phyloP scores from a whole-genome alignment of 2,329 filamentous ascomycete species.

The Aspergillus ruber region DNA sequence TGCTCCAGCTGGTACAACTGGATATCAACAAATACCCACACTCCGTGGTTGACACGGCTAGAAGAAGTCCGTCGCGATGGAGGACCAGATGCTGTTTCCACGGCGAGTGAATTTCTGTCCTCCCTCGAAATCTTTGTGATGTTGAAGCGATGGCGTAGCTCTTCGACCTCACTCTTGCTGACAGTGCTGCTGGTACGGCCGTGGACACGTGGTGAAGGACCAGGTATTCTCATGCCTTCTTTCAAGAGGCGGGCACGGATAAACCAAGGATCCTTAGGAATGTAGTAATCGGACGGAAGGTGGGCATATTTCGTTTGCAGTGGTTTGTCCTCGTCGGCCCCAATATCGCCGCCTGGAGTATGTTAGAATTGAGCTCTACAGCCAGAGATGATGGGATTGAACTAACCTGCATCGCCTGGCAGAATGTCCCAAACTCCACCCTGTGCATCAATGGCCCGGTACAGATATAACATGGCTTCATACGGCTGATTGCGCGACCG shows the following conservation, averaged over 20 bases:
- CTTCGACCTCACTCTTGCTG: constrained; percentile 37
- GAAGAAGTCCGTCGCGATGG: constrained; percentile 28
- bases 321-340: constrained; percentile 29
- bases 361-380: background rate
- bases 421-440: constrained; percentile 77
- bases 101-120: constrained; percentile 24
- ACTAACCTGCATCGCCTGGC: constrained; percentile 34
- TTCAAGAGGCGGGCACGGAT: constrained; percentile 86
- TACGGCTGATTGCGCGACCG: constrained; percentile 88
- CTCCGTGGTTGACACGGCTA: constrained; percentile 54
- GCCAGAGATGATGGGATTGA: background rate
- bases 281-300: constrained; percentile 58
- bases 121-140: constrained; percentile 28
- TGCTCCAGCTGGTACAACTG: constrained; percentile 92
- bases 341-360: constrained; percentile 16
- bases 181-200: constrained; percentile 27
- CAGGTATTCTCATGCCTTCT: constrained; percentile 60
- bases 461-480: constrained; percentile 91
- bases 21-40: constrained; percentile 93
- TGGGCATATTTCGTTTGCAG: constrained; percentile 41
- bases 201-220: constrained; percentile 15
- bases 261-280: constrained; percentile 93
- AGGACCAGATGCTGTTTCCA: constrained; percentile 18
- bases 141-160: constrained; percentile 34
- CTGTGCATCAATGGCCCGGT: constrained; percentile 80